Base-by-base conservation (phyloP, 23 red algal genomes). In the Rhodosorus marinus region DNA sequence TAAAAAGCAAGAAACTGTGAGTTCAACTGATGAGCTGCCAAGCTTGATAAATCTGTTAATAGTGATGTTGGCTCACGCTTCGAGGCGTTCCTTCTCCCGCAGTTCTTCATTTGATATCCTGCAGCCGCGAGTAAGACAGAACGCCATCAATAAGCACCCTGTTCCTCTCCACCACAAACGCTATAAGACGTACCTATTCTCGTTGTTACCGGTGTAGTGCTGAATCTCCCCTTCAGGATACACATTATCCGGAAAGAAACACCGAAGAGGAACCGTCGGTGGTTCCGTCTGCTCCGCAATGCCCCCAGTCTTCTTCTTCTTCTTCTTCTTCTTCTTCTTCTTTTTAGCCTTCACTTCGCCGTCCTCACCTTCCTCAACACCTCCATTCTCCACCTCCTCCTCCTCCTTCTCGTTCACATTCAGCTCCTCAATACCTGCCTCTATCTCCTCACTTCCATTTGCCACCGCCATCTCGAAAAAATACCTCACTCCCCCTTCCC, bases 61-160 rank as follows among this genome's bases (percentile, higher is more conserved):
- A n/a, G n/a, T n/a, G n/a, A n/a, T n/a, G n/a, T n/a, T n/a, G n/a
- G n/a, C n/a, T n/a, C n/a, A n/a, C n/a, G 38, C 36, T 42, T 73
- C 46, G 28, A 92, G 69, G 54, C 83, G 69, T 47, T 92, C 83
- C 26, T 67, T 63, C 38, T 92, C 83, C n/a, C 83, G 83, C 55
- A n/a, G n/a, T n/a, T n/a, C n/a, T n/a, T n/a, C n/a, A n/a, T n/a
- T n/a, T n/a, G n/a, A n/a, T n/a, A n/a, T n/a, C n/a, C n/a, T n/a
- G n/a, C n/a, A n/a, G n/a, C n/a, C n/a, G n/a, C n/a, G n/a, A n/a
- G n/a, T n/a, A n/a, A n/a, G n/a, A n/a, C n/a, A n/a, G n/a, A n/a
- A n/a, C n/a, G n/a, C n/a, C n/a, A n/a, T n/a, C n/a, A n/a, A n/a
- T n/a, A n/a, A n/a, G n/a, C n/a, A n/a, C n/a, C n/a, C n/a, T n/a